Base-by-base conservation (phyloP, 2,329 filamentous ascomycete genomes). In the Truncatella angustata region DNA sequence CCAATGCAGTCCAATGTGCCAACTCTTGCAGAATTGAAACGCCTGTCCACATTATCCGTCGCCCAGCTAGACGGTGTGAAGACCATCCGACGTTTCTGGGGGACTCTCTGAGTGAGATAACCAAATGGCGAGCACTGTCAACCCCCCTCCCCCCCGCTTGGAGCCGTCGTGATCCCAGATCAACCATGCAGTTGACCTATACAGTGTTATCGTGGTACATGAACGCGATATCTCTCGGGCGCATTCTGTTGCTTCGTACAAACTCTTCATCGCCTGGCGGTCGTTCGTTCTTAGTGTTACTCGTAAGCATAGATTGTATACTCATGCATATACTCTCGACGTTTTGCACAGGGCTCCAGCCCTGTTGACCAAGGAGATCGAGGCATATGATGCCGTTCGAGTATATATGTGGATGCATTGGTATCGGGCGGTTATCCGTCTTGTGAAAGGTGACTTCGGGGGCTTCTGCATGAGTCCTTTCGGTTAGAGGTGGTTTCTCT, bases 361-460 rank as follows among this genome's bases (percentile, higher is more conserved):
- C 94, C 57, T 91, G 86, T 9, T 82, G 78, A 49, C 91, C 91
- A 7, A 99, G 84, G 1, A 99, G 82, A 63, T 99, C 94, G 45
- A 99, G 87, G 65, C 94, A 99, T 67, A 99, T 99, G 70, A 97
- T 96, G 62, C 94, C 94, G 71, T 99, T 99, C 62, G 89, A 94
- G 76, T 99, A 99, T 70, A 99, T 90, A 74, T 99, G 94, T 3
- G 94, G 94, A 65, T 99, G 94, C 69, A 96, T 92, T 1, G 94
- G 94, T 63, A 99, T 92, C 34, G 81, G 79, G 40, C 84, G 81
- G 61, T 81, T 76, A 30, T 82, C 69, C 49, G 82, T 74, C 61
- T 85, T 78, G 51, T 90, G 79, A 66, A 99, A 99, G 52, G 89
- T 88, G 59, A 97, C 94, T 77, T 99, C 94, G 21, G 94, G 94